phyloP scores from a whole-genome alignment of 2,329 filamentous ascomycete species.

The Colletotrichum sidae region DNA sequence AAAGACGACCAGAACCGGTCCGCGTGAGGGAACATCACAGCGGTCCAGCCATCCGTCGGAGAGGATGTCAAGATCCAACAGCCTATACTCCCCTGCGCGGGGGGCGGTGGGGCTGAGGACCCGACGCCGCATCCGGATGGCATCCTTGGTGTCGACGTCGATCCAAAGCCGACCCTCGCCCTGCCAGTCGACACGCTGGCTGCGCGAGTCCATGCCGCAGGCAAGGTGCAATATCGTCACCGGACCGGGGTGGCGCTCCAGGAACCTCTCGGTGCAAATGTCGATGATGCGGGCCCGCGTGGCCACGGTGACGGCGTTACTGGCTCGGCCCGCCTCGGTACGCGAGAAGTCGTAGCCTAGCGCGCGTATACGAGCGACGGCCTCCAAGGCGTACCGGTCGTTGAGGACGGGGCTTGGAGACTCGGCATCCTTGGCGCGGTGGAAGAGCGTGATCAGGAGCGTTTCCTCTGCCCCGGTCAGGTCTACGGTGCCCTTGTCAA shows the following conservation, averaged over 20 bases:
- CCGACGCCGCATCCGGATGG: constrained; percentile 45
- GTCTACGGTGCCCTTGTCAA: constrained; percentile 21
- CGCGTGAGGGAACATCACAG: constrained; percentile 42
- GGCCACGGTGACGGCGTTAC: not conserved
- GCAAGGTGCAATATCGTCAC: constrained; percentile 46
- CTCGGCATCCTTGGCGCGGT: constrained; percentile 34
- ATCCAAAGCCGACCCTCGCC: constrained; percentile 45
- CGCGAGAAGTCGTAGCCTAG: constrained; percentile 32
- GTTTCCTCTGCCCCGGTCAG: constrained; percentile 37
- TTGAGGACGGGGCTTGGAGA: constrained; percentile 28
- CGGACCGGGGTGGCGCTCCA: constrained; percentile 38
- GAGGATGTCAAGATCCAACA: constrained; percentile 42
- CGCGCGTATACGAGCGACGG: constrained; percentile 16
- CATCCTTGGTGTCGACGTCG: constrained; percentile 50
- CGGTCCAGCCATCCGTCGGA: constrained; percentile 44
- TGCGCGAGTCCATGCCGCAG: constrained; percentile 47
- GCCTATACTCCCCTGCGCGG: constrained; percentile 39
- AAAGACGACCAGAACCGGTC: constrained; percentile 46
- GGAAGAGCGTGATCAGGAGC: constrained; percentile 35
- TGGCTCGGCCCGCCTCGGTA: not conserved
- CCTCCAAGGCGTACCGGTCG: constrained; percentile 33
- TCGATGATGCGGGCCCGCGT: constrained; percentile 39
- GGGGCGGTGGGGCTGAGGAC: constrained; percentile 39
- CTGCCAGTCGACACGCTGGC: constrained; percentile 39
- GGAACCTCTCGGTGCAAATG: constrained; percentile 42